Percentiles rank a stretch among this genome's conserved stretches.
These are phyloP conservation scores for Fulvia fulva DNA, from an alignment of 2,329 filamentous ascomycete species.

Conservation along the genomic window DNA sequence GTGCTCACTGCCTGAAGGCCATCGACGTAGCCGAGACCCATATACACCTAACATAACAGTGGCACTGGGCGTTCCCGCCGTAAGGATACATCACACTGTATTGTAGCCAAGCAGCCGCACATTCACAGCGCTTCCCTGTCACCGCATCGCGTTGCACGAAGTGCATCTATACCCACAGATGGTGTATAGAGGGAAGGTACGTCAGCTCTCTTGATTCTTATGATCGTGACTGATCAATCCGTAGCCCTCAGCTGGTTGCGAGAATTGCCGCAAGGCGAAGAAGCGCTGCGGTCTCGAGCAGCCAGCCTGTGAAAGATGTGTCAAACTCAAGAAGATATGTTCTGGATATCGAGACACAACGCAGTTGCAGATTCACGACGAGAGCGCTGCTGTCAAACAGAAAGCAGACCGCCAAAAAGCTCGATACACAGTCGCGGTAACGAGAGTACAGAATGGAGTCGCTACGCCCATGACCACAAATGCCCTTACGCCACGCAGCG, in stretches of 20 bases:
- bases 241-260: conserved; percentile 31
- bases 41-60: too few species aligned
- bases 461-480: background rate
- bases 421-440: conserved; percentile 18
- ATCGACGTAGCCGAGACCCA: background rate
- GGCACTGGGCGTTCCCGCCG: too few species aligned
- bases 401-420: conserved; percentile 26
- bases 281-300: conserved; percentile 32
- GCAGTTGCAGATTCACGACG: conserved; percentile 33
- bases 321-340: conserved; percentile 31
- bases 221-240: background rate
- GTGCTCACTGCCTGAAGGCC: background rate
- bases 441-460: conserved; percentile 8
- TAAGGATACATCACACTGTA: too few species aligned
- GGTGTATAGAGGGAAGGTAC: conserved; percentile 31
- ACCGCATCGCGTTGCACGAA: background rate
- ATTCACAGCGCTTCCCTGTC: background rate
- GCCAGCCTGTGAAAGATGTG: conserved; percentile 30
- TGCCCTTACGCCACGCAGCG: conserved; percentile 12
- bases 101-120: too few species aligned
- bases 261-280: conserved; percentile 33
- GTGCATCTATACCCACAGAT: conserved; percentile 11
- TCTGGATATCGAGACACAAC: conserved; percentile 32
- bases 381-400: conserved; percentile 27
- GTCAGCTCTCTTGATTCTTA: background rate